Conservation (phyloP, 441 rosid species). For the Pelargonium myrrhifolium region DNA sequence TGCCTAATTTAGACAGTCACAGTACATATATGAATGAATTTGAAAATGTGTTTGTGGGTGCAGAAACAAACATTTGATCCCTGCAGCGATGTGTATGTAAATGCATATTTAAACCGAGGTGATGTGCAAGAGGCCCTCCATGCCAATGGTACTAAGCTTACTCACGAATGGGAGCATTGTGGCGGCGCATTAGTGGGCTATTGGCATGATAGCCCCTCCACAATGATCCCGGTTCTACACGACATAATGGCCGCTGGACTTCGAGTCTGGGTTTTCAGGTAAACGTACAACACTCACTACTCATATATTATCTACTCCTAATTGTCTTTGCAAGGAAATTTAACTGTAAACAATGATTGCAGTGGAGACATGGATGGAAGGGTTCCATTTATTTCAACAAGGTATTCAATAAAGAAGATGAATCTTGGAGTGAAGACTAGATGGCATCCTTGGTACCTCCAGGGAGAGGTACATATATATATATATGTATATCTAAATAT, state of each 20-base stretch:
- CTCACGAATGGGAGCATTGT: conserved; percentile 64
- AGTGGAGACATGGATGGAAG: conserved; percentile 81
- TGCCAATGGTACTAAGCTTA: conserved; percentile 67
- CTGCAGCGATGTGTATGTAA: conserved; percentile 53
- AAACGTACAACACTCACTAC: too few species aligned
- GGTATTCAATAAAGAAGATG: conserved; percentile 47
- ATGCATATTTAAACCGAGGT: conserved; percentile 53
- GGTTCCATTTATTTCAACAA: conserved; percentile 64
- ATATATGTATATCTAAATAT: too few species aligned
- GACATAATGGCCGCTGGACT: conserved; percentile 45
- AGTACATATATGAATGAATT: too few species aligned
- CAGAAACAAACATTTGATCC: conserved; percentile 36
- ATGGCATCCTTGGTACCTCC: conserved; percentile 71
- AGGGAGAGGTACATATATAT: conserved; percentile 38
- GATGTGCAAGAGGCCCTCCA: conserved; percentile 76
- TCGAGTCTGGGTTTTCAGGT: conserved; percentile 75
- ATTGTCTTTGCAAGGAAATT: too few species aligned
- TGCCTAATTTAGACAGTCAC: too few species aligned
- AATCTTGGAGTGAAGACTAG: conserved; percentile 37
- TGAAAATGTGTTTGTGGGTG: not conserved
- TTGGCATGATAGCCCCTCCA: conserved; percentile 61
- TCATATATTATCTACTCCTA: too few species aligned
- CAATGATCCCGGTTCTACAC: conserved; percentile 47
- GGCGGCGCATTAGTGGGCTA: conserved; percentile 34
- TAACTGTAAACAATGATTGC: conserved; percentile 2